A percentile compares a stretch with the other conserved stretches of the same genome.
phyloP scores from a whole-genome alignment of 768 basidiomycete genomes.

The Termitomyces sp. region DNA sequence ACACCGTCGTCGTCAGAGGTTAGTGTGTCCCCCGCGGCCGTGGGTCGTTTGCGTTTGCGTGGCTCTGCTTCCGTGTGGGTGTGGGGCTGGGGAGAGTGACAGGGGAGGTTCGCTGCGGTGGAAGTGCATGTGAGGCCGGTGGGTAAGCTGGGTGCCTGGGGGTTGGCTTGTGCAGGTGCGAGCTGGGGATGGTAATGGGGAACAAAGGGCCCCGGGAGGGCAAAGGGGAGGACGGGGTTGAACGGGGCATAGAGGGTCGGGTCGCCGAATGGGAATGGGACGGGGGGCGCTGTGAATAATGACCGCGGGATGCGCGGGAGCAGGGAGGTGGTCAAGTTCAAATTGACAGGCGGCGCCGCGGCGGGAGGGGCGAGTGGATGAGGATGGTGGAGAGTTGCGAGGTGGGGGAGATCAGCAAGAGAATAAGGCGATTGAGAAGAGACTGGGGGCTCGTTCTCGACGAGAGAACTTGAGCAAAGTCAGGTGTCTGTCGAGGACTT shows the following conservation, averaged over 20 bases:
- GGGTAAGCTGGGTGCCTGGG: not conserved
- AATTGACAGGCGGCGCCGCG: no score
- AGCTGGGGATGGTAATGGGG: not conserved
- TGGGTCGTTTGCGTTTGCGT: not conserved
- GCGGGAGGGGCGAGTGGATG: not conserved
- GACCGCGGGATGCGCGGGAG: not conserved
- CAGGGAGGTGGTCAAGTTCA: not conserved
- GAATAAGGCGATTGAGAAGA: not conserved
- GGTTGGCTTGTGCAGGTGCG: no score
- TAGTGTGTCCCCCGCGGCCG: no score
- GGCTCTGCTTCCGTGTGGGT: not conserved
- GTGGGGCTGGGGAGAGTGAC: not conserved
- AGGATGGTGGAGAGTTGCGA: no score
- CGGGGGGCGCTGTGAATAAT: no score
- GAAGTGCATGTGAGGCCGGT: not conserved
- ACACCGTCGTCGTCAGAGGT: no score
- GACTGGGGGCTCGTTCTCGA: not conserved
- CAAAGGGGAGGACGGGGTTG: not conserved
- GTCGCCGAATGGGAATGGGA: not conserved
- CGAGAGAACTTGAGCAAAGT: not conserved
- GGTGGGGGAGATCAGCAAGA: not conserved
- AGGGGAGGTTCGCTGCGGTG: not conserved
- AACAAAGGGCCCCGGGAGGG: no score
- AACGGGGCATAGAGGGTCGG: not conserved
- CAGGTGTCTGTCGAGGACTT: not conserved